phyloP scores from a whole-genome alignment of 2,329 filamentous ascomycete genomes.

The Penicillium sp. region DNA sequence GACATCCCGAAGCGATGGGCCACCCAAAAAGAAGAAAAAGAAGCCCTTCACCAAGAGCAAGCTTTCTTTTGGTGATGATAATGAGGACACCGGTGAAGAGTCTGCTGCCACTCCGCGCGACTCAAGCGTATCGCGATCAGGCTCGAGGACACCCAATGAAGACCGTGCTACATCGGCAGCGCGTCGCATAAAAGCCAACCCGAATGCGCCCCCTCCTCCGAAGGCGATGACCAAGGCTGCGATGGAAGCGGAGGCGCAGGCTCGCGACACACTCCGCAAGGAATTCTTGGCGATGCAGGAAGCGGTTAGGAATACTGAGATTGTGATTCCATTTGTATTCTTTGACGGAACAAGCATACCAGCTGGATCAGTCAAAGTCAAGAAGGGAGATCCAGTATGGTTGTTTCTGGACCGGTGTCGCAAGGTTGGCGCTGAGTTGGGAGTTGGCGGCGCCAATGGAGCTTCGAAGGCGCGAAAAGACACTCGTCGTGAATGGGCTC shows the following conservation, averaged over 20 bases:
- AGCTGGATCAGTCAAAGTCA: conserved; percentile 76
- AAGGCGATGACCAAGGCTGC: conserved; percentile 72
- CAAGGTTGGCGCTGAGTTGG: conserved; percentile 80
- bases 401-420: conserved; percentile 86
- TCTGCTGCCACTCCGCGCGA: conserved; percentile 36
- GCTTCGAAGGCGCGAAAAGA: conserved; percentile 49
- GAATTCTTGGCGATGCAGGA: conserved; percentile 82
- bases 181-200: conserved; percentile 43
- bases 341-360: conserved; percentile 91
- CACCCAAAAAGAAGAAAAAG: conserved; percentile 56
- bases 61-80: conserved; percentile 62
- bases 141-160: conserved; percentile 36
- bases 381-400: conserved; percentile 92
- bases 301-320: conserved; percentile 80
- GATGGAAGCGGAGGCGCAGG: conserved; percentile 71
- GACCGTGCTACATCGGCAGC: conserved; percentile 25
- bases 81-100: conserved; percentile 50
- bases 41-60: conserved; percentile 56
- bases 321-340: conserved; percentile 91
- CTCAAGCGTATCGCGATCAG: conserved; percentile 37
- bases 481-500: conserved; percentile 76
- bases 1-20: conserved; percentile 45
- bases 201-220: conserved; percentile 53
- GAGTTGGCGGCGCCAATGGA: conserved; percentile 60
- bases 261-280: conserved; percentile 67